Evolutionary conservation across 2,329 filamentous ascomycete genomes (phyloP).

Genomic region (Alternaria novae-zelandiae): DNA sequence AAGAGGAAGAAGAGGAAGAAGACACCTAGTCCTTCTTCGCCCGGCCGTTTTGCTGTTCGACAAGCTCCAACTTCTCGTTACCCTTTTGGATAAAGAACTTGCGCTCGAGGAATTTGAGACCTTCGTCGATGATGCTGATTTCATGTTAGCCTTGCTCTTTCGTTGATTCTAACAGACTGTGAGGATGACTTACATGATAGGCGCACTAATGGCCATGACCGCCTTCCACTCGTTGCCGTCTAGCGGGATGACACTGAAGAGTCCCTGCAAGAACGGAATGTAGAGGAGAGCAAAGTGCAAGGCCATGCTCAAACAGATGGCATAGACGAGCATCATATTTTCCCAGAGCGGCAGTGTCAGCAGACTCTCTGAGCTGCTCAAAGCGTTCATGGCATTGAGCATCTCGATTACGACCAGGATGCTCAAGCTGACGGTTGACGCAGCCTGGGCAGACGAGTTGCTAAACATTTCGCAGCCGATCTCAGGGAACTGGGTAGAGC

Average conservation of each 20-base stretch:
- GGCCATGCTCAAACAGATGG: slow-evolving; percentile 89
- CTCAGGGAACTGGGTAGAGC: slow-evolving; percentile 81
- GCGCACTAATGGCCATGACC: slow-evolving; percentile 84
- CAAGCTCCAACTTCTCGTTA: slow-evolving; percentile 19
- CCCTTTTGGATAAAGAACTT: slow-evolving; percentile 41
- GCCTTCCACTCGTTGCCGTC: slow-evolving; percentile 91
- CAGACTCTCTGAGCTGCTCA: slow-evolving; percentile 93
- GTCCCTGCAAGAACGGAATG: slow-evolving; percentile 81
- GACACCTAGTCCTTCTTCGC: slow-evolving; percentile 37
- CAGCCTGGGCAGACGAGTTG: slow-evolving; percentile 84
- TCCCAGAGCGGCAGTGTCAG: slow-evolving; percentile 95
- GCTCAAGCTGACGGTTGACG: slow-evolving; percentile 90
- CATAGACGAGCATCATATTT: slow-evolving; percentile 98
- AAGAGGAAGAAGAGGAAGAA: background rate
- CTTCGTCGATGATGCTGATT: slow-evolving; percentile 77
- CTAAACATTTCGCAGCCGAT: slow-evolving; percentile 93
- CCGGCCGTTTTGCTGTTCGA: slow-evolving; percentile 29
- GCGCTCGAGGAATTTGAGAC: slow-evolving; percentile 77
- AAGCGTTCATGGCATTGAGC: slow-evolving; percentile 98
- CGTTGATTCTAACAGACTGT: background rate
- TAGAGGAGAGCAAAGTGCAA: slow-evolving; percentile 95
- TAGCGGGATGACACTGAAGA: slow-evolving; percentile 91
- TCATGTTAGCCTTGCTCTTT: slow-evolving; percentile 21
- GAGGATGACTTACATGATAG: slow-evolving; percentile 77
- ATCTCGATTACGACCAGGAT: slow-evolving; percentile 97